Base-by-base conservation (phyloP, 495 filamentous ascomycete genomes). In the Aspergillus cristatus region DNA sequence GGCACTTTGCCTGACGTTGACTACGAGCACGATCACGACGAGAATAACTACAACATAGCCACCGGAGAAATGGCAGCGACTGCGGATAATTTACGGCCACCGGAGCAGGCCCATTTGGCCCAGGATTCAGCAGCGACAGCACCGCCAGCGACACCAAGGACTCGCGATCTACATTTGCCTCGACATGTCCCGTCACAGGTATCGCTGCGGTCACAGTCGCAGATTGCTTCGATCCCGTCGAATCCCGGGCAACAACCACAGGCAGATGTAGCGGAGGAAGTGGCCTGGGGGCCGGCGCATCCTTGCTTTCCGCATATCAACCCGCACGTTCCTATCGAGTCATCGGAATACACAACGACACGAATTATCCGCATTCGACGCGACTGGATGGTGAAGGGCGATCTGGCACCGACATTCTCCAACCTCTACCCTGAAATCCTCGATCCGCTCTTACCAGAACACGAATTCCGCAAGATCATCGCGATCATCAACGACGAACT, bases 361-460 rank as follows among this genome's bases (percentile, higher is more conserved):
- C 79, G 88, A 41, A 81, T 99, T 36, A 96, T 99, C 53, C 82
- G 91, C 1, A 81, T 99, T 35, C 72, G 76, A 16, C 72, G 91
- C 16, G 91, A 97, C 56, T 99, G 87, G 84, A 81, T 96, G 70
- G 54, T 84, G 14, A 72, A 75, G 29, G 93, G 88, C 4, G 91
- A 99, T 55, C 65, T 95, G n/a, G 87, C 88, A 6, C 91, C 91
- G 13, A 83, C 84, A 0, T 96, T 88, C 51, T 88, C 84, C 6
- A 95, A 94, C 44, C 72, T 94, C 1, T 99, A 97, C 46, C 91
- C 91, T 0, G 91, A 97, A 47, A 93, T 97, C 38, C 65, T 99
- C 10, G 86, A 94, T 42, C 86, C 88, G 2, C 74, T 84, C 30
- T 57, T 91, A 3, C 76, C 82, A 13, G 85, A 91, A 46, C 72